Percentiles rank a stretch among this genome's conserved stretches.
Evolutionary conservation across 2,329 filamentous ascomycete species (phyloP).

Genomic region (Talaromyces sp.): DNA sequence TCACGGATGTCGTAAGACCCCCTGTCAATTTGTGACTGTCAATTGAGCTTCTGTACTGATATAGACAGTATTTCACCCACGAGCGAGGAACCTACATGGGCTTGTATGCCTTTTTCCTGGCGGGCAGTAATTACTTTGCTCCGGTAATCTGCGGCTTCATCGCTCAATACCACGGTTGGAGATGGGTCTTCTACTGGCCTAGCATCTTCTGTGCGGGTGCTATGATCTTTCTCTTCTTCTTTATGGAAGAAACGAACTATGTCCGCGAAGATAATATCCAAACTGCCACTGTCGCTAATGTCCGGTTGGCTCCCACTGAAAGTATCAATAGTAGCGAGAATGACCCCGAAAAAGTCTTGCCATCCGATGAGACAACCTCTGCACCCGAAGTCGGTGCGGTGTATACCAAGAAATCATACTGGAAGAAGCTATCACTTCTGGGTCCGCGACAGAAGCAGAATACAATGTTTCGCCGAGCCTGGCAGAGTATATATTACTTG

Average conservation of each 20-base stretch:
- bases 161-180: constrained; percentile 49
- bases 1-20: constrained; percentile 45
- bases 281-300: constrained; percentile 6
- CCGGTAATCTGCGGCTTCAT: constrained; percentile 54
- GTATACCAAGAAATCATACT: constrained; percentile 35
- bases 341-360: constrained; percentile 21
- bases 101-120: constrained; percentile 43
- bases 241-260: constrained; percentile 61
- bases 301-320: constrained; percentile 3
- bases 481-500: constrained; percentile 38
- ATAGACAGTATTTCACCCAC: constrained; percentile 44
- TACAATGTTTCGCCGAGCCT: constrained; percentile 36
- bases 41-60: background rate
- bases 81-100: constrained; percentile 46
- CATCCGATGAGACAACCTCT: constrained; percentile 6
- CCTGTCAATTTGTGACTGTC: background rate
- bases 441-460: constrained; percentile 31
- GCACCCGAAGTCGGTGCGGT: constrained; percentile 20
- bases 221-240: constrained; percentile 55
- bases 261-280: constrained; percentile 28
- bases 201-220: constrained; percentile 53
- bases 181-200: constrained; percentile 55
- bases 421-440: constrained; percentile 37
- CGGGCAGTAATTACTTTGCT: constrained; percentile 47
- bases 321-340: constrained; percentile 16